These are phyloP conservation scores for Solanum etuberosum DNA, from an alignment of 257 asterid species.

Conservation along the genomic window DNA sequence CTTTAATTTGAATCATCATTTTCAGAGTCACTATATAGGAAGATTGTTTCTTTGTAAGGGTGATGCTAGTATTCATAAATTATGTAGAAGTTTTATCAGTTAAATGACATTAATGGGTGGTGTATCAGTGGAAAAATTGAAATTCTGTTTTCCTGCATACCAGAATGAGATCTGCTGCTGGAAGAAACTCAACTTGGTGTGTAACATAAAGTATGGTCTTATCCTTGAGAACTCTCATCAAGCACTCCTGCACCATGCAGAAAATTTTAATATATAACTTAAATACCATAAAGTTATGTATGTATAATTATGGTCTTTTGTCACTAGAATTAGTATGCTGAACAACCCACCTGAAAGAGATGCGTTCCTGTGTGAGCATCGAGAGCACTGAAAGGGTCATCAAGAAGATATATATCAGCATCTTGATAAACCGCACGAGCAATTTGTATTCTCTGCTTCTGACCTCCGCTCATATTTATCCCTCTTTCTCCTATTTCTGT, in stretches of 20 bases:
- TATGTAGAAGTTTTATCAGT: background rate
- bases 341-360: conserved; percentile 54
- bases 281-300: background rate
- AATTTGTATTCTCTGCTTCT: conserved; percentile 88
- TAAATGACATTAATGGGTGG: background rate
- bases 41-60: background rate
- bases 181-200: conserved; percentile 93
- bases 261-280: background rate
- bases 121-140: background rate
- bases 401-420: conserved; percentile 86
- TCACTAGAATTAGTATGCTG: background rate
- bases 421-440: conserved; percentile 96
- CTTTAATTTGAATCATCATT: background rate
- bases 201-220: conserved; percentile 84
- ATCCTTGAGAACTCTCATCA: conserved; percentile 81
- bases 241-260: conserved; percentile 50
- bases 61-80: background rate
- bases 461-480: conserved; percentile 96
- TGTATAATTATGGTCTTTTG: background rate
- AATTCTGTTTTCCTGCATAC: conserved; percentile 22
- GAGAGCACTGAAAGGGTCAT: conserved; percentile 93
- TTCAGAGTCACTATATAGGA: background rate
- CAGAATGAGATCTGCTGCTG: conserved; percentile 90
- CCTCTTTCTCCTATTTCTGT: conserved; percentile 97
- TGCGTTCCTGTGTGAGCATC: conserved; percentile 95